Evolutionary conservation across 1,139 yeast species (phyloP), one percentile per base, ranked within the genome.

Genomic region (Kluyveromyces sp.): DNA sequence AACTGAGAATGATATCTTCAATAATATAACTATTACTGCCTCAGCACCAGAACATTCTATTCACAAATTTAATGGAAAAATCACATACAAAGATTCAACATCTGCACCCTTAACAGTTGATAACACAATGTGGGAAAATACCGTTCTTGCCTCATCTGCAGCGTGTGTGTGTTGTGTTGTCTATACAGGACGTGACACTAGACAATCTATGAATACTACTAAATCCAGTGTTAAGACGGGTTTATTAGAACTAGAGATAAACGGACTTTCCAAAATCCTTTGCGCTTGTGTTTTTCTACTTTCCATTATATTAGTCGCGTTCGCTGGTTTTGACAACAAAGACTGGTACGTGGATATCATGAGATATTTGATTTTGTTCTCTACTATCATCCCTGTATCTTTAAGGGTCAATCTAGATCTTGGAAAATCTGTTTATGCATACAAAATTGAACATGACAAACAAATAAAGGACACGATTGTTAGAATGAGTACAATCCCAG

Each of bases 111-210:
- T 94, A 32, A 73, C 84, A 2, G 79, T 92, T 3, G 99, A 94
- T 64, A 92, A 92, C 61, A 88, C 98, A 0, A 67, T 94, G 60
- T 94, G 99, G 99, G 97, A 97, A 7, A 94, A 94, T 62, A 92
- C 99, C 0, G 97, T 94, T 0, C 70, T 94, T 33, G 98, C 98
- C 0, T 85, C 96, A 0, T 56, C 58, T 32, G 97, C 97, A 6
- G 76, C 88, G 3, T 94, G 95, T 10, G 71, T 89, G 35, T 98
- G 96, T 1, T 80, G 92, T 58, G 80, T 94, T 25, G 71, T 88
- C 2, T 94, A 90, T 63, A 92, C 98, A 0, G 99, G 99, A 25
- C 67, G 70, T 34, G 97, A 92, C 59, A 94, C 98, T 0, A 79
- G 98, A 53, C 97, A 90, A 66, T 87, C 95, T 42, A 77, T 90